Evolutionary conservation across 2,329 filamentous ascomycete genomes (phyloP).

Genomic region (Pestalotiopsis sp.): DNA sequence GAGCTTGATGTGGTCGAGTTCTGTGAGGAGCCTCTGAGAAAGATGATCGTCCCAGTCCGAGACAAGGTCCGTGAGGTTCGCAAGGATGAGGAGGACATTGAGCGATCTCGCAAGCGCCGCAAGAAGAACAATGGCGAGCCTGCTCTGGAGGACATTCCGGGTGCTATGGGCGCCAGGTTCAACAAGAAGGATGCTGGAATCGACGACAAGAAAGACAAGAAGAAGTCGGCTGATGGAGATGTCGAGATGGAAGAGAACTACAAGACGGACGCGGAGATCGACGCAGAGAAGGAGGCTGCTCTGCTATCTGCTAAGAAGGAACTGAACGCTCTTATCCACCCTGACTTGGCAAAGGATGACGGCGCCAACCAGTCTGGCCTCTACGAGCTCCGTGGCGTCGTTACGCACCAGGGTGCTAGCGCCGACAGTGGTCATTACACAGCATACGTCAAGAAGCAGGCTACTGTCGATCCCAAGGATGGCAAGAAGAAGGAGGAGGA

Average conservation of each 20-base stretch:
- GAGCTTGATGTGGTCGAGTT: constrained; percentile 94
- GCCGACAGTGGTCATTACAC: constrained; percentile 99
- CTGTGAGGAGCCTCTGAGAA: constrained; percentile 86
- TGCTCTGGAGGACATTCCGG: constrained; percentile 47
- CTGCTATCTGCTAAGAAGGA: constrained; percentile 86
- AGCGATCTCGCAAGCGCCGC: constrained; percentile 88
- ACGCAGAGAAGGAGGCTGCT: constrained; percentile 78
- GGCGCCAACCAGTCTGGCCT: constrained; percentile 91
- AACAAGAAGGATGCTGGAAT: constrained; percentile 45
- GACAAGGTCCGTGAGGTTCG: constrained; percentile 94
- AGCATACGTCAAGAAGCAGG: constrained; percentile 93
- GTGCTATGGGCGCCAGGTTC: constrained; percentile 52
- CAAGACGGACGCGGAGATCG: constrained; percentile 93
- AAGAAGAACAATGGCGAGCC: constrained; percentile 64
- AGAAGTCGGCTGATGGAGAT: constrained; percentile 62
- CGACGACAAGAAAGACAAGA: constrained; percentile 39
- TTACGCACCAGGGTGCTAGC: constrained; percentile 95
- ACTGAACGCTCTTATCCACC: constrained; percentile 75
- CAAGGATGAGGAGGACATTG: constrained; percentile 93
- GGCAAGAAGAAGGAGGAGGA: constrained; percentile 82
- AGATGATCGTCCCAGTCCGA: constrained; percentile 84
- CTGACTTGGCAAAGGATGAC: constrained; percentile 73
- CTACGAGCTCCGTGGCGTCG: constrained; percentile 91
- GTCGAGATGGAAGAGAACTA: constrained; percentile 74
- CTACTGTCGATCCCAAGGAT: constrained; percentile 69